phyloP scores from a whole-genome alignment of 352 stramenopile species.

The Globisporangium cederbergense region DNA sequence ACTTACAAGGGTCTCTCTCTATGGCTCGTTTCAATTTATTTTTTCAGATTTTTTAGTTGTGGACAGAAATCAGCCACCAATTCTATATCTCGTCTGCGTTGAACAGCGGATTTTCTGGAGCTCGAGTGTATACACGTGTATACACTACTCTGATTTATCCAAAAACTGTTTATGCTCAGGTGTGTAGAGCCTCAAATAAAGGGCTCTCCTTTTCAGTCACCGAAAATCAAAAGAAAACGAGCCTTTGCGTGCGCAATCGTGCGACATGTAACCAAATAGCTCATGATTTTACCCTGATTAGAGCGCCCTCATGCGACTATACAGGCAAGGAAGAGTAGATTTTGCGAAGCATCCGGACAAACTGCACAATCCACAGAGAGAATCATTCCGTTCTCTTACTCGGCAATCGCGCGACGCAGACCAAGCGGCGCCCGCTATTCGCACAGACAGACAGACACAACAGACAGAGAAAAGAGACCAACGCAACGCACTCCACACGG shows the following conservation, averaged over 20 bases:
- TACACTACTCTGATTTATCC: not conserved
- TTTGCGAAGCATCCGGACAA: not conserved
- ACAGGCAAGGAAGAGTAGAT: not conserved
- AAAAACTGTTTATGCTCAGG: too few species aligned
- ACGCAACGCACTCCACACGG: not conserved
- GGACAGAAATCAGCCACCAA: conserved; percentile 10
- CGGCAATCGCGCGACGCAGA: conserved; percentile 2
- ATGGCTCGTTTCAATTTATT: not conserved
- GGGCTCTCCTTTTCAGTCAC: too few species aligned
- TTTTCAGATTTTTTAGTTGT: conserved; percentile 12
- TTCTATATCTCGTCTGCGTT: not conserved
- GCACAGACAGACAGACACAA: not conserved
- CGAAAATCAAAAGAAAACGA: too few species aligned
- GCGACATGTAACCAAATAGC: too few species aligned
- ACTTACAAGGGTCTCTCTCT: not conserved
- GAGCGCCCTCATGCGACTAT: not conserved
- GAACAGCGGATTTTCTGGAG: too few species aligned
- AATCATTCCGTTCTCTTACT: conserved; percentile 2
- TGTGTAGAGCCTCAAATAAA: too few species aligned
- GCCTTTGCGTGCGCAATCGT: too few species aligned
- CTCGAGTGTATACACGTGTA: not conserved
- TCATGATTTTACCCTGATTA: not conserved
- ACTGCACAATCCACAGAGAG: not conserved
- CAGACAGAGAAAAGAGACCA: not conserved
- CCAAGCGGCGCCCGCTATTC: not conserved